Evolutionary conservation across 768 basidiomycete genomes (phyloP).

Genomic region (Auricularia heimuer): DNA sequence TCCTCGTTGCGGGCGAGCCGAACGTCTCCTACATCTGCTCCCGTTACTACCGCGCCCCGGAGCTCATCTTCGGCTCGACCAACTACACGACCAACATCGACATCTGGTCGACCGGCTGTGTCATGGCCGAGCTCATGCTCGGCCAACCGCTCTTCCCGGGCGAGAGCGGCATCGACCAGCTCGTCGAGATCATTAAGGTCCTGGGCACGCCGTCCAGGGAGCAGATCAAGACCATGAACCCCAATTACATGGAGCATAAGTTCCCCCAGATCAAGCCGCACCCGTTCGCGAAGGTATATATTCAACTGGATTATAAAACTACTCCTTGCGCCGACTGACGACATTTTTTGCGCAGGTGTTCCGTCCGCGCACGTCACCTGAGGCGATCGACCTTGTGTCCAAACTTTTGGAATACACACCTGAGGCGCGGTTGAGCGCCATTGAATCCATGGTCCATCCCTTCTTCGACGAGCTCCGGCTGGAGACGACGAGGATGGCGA

Average conservation of each 20-base stretch:
- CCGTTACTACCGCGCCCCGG: constrained; percentile 97
- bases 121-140: constrained; percentile 99
- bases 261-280: constrained; percentile 99
- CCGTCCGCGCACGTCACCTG: constrained; percentile 90
- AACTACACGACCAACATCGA: constrained; percentile 99
- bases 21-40: constrained; percentile 99
- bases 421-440: constrained; percentile 76
- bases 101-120: constrained; percentile 99
- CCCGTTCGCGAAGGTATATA: constrained; percentile 83
- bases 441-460: constrained; percentile 86
- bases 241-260: constrained; percentile 99
- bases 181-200: constrained; percentile 99
- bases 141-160: constrained; percentile 99
- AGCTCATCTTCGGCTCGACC: constrained; percentile 98
- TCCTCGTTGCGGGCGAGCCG: constrained; percentile 93
- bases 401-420: constrained; percentile 98
- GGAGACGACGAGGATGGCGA: constrained; percentile 90
- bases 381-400: constrained; percentile 92
- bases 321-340: constrained; percentile 2
- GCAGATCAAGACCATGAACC: constrained; percentile 99
- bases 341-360: constrained; percentile 56
- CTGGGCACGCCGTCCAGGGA: constrained; percentile 96
- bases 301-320: constrained; percentile 9
- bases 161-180: constrained; percentile 96
- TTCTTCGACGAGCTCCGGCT: constrained; percentile 95